phyloP scores from a whole-genome alignment of 306 rosid species.

The Sicyos baderoa region DNA sequence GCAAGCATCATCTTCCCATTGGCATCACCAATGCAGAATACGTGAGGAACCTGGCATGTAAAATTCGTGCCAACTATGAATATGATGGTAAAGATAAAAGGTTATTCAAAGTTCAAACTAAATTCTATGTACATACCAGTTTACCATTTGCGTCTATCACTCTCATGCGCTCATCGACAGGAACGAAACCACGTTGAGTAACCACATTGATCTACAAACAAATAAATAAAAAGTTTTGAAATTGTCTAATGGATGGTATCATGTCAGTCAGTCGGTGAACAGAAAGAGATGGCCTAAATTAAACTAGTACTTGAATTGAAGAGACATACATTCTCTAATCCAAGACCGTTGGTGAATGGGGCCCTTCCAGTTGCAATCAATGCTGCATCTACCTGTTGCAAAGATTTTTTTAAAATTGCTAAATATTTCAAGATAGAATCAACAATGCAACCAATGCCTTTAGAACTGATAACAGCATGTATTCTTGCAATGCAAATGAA shows the following conservation, averaged over 20 bases:
- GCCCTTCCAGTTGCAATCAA: conserved; percentile 97
- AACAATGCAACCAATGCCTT: not conserved
- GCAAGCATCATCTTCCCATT: conserved; percentile 99
- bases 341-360: conserved; percentile 91
- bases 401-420: conserved; percentile 14
- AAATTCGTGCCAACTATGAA: conserved; percentile 27
- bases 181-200: conserved; percentile 85
- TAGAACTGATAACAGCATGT: not conserved
- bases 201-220: conserved; percentile 63
- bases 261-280: not conserved
- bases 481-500: conserved; percentile 2
- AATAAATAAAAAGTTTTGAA: conserved; percentile 1
- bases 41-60: conserved; percentile 67
- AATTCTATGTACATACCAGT: conserved; percentile 40
- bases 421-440: not conserved
- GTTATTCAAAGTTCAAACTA: conserved; percentile 16
- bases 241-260: not conserved
- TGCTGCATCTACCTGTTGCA: conserved; percentile 84
- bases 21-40: conserved; percentile 91
- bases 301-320: conserved; percentile 9
- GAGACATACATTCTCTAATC: conserved; percentile 78
- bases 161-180: conserved; percentile 86
- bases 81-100: conserved; percentile 7
- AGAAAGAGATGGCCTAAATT: not conserved
- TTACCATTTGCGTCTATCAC: conserved; percentile 74